Evolutionary conservation across 306 rosid genomes (phyloP), one percentile per base, ranked within the genome.

Genomic region (Cicer bijugum): DNA sequence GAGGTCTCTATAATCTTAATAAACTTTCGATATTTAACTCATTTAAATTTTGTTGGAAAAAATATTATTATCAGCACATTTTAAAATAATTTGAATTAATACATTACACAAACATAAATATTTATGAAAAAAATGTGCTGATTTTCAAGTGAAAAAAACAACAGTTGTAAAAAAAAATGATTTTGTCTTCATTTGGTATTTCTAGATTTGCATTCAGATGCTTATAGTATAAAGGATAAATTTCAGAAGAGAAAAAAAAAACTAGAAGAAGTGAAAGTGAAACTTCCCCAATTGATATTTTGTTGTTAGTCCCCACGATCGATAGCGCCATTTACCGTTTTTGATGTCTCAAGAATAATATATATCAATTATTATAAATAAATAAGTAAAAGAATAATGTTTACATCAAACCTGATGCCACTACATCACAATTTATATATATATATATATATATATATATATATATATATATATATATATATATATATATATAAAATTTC

Each of bases 181-280:
- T 39, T 53, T 71, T 72, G 78, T 71, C 67, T 43, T 53, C 14
- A 43, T 50, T 57, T 38, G 11, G 16, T 42, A 39, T 69, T 69
- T 60, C 19, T 39, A 5, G 44, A 12, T 77, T 38, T 43, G 9
- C 62, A 58, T 67, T 58, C 51, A 33, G 75, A 58, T 61, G 6
- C 50, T 12, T 6, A 55, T 39, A 17, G 64, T 45, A 39, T 33
- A 50, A 37, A 59, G 69, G 60, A 37, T 51, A 15, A 47, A 69
- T 56, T 9, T 33, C 59, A 38, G 65, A 1, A 12, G 56, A 50
- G 19, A 40, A 0, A 12, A 64, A 50, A 40, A 77, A 48, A 74
- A 72, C 73, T 66, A 72, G 55, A 45, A 61, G 73, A 82, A 66
- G 12, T 52, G 80, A 78, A 82, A 69, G 82, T 68, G 75, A 69